These are phyloP conservation scores for Gardenia jasminoides DNA, from an alignment of 257 asterid species.

Conservation along the genomic window DNA sequence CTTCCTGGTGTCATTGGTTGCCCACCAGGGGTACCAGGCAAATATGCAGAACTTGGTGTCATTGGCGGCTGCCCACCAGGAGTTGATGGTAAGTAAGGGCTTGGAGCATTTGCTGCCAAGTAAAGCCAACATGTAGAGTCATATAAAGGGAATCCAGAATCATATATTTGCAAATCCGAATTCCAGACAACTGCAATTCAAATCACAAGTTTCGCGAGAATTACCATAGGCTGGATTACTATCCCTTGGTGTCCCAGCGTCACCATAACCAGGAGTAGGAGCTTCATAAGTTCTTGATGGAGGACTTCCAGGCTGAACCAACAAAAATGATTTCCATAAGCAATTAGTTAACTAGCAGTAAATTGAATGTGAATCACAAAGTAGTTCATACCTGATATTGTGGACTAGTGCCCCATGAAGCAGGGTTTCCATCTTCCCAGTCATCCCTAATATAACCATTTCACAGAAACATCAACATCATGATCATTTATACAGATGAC, in stretches of 20 bases:
- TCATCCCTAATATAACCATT: conserved; percentile 59
- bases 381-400: conserved; percentile 69
- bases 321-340: not conserved
- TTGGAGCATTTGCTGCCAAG: conserved; percentile 86
- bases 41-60: conserved; percentile 94
- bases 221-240: conserved; percentile 77
- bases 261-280: conserved; percentile 97
- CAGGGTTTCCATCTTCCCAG: conserved; percentile 99
- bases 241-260: conserved; percentile 89
- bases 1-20: conserved; percentile 98
- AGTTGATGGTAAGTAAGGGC: conserved; percentile 95
- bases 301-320: conserved; percentile 80
- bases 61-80: conserved; percentile 98
- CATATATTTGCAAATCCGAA: not conserved
- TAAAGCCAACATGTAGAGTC: conserved; percentile 4
- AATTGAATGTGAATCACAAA: conserved; percentile 7
- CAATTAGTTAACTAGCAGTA: not conserved
- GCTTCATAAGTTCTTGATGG: conserved; percentile 90
- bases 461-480: conserved; percentile 19
- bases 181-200: not conserved
- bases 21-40: conserved; percentile 98
- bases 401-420: conserved; percentile 95
- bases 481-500: not conserved
- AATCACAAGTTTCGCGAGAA: conserved; percentile 8
- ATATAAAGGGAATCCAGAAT: not conserved